Base-by-base conservation (phyloP, 1,284 basidiomycete genomes). In the Athelia psychrophila region DNA sequence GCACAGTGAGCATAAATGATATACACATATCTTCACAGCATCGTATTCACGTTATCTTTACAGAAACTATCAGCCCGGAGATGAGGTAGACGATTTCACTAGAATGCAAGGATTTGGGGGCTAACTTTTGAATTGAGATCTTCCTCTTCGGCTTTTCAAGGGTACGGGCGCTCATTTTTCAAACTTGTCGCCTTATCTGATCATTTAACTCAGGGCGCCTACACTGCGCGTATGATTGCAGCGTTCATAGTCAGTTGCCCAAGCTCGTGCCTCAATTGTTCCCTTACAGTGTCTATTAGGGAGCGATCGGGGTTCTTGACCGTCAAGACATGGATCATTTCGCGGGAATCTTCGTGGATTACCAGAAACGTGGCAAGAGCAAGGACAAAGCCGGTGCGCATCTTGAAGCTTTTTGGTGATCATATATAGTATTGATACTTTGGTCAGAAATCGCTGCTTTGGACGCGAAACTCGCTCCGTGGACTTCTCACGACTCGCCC, bases 131-230 rank as follows among this genome's bases (percentile, higher is more conserved):
- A 47, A 27, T 6, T 23, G 3, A 83, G 84, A 81, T 88, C n/a
- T 88, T 83, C 63, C 72, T 88, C 38, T 88, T 88, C 64, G 86
- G 86, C 2, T 88, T 88, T 63, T 88, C 86, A 16, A 73, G 86
- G 61, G 84, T 84, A 65, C 18, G 57, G 36, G 20, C 25, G 19
- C n/a, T 13, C 13, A 30, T 30, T 13, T 47, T 19, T 13, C 48
- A 12, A 44, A 15, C 27, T 30, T 46, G 24, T 23, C 24, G 52
- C 44, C 51, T 51, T n/a, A 46, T 44, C 22, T 49, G 19, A 54
- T 48, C 58, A 20, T 24, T 18, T 44, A 18, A n/a, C n/a, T 15
- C 48, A 81, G 84, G 85, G 85, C 4, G 86, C 84, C 51, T 88
- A 88, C 62, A 87, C 86, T 0, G 86, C 78, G 4, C 75, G 86